phyloP scores from a whole-genome alignment of 805 yeast species.

The Hanseniaspora nectarophila region DNA sequence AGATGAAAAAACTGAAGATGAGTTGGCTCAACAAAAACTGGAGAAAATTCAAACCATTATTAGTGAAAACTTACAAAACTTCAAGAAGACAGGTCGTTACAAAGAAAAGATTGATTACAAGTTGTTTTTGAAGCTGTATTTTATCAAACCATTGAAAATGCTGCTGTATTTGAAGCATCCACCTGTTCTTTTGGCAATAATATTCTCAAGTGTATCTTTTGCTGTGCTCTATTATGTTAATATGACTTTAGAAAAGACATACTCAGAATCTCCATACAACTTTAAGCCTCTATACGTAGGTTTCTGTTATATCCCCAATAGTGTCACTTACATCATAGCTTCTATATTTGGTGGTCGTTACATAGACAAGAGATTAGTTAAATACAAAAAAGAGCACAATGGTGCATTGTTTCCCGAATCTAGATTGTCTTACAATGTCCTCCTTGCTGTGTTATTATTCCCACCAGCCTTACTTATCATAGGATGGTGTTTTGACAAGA shows the following conservation, averaged over 20 bases:
- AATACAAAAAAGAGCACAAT: slow-evolving; percentile 41
- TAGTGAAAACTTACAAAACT: slow-evolving; percentile 13
- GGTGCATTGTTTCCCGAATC: slow-evolving; percentile 67
- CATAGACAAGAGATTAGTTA: slow-evolving; percentile 50
- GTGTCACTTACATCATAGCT: slow-evolving; percentile 62
- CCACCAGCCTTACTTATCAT: slow-evolving; percentile 59
- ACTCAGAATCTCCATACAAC: slow-evolving; percentile 54
- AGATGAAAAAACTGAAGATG: neutral
- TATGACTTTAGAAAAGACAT: slow-evolving; percentile 55
- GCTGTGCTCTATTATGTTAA: slow-evolving; percentile 61
- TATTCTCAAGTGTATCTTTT: slow-evolving; percentile 61
- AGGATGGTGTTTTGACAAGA: slow-evolving; percentile 69
- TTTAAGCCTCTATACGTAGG: slow-evolving; percentile 59
- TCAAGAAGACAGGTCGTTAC: slow-evolving; percentile 9
- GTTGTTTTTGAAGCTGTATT: slow-evolving; percentile 34
- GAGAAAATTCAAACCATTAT: slow-evolving; percentile 18
- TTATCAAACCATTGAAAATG: slow-evolving; percentile 50
- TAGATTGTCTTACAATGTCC: slow-evolving; percentile 62
- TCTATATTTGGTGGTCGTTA: slow-evolving; percentile 73
- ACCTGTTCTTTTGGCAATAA: slow-evolving; percentile 56
- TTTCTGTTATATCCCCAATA: slow-evolving; percentile 69
- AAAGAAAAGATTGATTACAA: slow-evolving; percentile 23
- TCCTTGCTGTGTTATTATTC: slow-evolving; percentile 47
- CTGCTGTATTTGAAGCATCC: slow-evolving; percentile 54
- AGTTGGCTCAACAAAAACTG: neutral